Percentiles rank a stretch among this genome's conserved stretches.
phyloP scores from a whole-genome alignment of 2,329 filamentous ascomycete genomes.

The Pseudogymnoascus sp. region DNA sequence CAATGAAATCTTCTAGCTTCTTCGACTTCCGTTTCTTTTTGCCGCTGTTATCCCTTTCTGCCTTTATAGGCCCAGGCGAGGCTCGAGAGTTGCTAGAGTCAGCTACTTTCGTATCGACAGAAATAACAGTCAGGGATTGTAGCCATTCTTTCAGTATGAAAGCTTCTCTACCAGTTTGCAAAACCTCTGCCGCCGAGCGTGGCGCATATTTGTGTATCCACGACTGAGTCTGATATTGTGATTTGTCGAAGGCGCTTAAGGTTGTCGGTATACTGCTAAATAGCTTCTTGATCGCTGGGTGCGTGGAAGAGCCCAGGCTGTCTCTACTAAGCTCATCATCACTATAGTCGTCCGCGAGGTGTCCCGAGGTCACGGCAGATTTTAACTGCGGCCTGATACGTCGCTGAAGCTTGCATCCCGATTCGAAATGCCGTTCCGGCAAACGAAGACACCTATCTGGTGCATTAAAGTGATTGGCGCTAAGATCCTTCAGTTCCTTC shows the following conservation, averaged over 20 bases:
- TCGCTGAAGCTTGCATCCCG: slow-evolving; percentile 45
- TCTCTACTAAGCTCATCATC: slow-evolving; percentile 32
- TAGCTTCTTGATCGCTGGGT: slow-evolving; percentile 53
- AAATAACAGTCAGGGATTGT: slow-evolving; percentile 62
- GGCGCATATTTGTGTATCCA: slow-evolving; percentile 89
- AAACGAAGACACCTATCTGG: slow-evolving; percentile 44
- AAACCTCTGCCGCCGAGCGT: slow-evolving; percentile 55
- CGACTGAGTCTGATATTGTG: slow-evolving; percentile 60
- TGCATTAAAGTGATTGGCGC: slow-evolving; percentile 32
- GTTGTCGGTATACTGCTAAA: slow-evolving; percentile 52
- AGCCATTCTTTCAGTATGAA: slow-evolving; percentile 74
- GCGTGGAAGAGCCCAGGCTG: slow-evolving; percentile 27
- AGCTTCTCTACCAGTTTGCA: slow-evolving; percentile 67
- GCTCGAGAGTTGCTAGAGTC: slow-evolving; percentile 19
- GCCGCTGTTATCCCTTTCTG: slow-evolving; percentile 34
- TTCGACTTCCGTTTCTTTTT: slow-evolving; percentile 60
- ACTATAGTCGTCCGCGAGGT: slow-evolving; percentile 22
- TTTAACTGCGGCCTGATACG: slow-evolving; percentile 41
- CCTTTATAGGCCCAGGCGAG: slow-evolving; percentile 16
- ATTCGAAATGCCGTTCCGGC: slow-evolving; percentile 50
- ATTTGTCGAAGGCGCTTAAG: slow-evolving; percentile 73
- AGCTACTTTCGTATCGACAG: slow-evolving; percentile 57
- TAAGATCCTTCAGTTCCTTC: slow-evolving; percentile 16
- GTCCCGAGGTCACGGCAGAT: slow-evolving; percentile 7
- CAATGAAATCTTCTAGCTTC: slow-evolving; percentile 72